Evolutionary conservation across 2,329 filamentous ascomycete species (phyloP).

Genomic region (Cephalotrichum gorgonifer): DNA sequence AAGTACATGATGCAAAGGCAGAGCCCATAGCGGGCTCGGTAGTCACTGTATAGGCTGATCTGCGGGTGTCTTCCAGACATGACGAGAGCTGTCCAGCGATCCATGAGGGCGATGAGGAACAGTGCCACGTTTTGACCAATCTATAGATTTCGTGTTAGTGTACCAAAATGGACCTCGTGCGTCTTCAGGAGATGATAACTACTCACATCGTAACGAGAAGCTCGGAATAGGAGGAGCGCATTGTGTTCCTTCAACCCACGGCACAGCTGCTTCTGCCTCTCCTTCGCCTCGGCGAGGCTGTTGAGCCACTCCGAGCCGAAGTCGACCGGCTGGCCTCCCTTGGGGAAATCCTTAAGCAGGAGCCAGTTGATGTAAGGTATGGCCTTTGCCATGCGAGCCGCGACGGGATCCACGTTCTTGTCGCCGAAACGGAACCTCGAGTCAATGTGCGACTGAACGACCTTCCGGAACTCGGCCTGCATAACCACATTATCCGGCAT

Average conservation of each 20-base stretch:
- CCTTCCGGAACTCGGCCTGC: constrained; percentile 18
- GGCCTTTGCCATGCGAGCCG: constrained; percentile 14
- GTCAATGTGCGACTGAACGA: constrained; percentile 13
- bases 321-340: constrained; percentile 15
- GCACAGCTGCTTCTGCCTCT: constrained; percentile 21
- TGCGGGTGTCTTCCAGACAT: constrained; percentile 18
- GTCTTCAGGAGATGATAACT: not conserved
- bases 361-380: constrained; percentile 24
- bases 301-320: constrained; percentile 25
- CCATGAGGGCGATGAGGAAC: constrained; percentile 26
- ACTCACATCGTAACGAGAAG: constrained; percentile 18
- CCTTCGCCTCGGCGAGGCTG: constrained; percentile 20
- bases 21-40: constrained; percentile 21
- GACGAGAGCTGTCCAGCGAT: constrained; percentile 24
- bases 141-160: not conserved
- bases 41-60: constrained; percentile 18
- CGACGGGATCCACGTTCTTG: constrained; percentile 10
- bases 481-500: not conserved
- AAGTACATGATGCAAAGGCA: constrained; percentile 29
- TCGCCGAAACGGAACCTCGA: not conserved
- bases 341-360: constrained; percentile 19
- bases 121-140: constrained; percentile 24
- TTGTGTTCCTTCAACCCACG: constrained; percentile 27
- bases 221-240: constrained; percentile 23
- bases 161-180: not conserved